These are phyloP conservation scores for Dalechampia spathulata DNA, from an alignment of 441 rosid species.

Conservation along the genomic window DNA sequence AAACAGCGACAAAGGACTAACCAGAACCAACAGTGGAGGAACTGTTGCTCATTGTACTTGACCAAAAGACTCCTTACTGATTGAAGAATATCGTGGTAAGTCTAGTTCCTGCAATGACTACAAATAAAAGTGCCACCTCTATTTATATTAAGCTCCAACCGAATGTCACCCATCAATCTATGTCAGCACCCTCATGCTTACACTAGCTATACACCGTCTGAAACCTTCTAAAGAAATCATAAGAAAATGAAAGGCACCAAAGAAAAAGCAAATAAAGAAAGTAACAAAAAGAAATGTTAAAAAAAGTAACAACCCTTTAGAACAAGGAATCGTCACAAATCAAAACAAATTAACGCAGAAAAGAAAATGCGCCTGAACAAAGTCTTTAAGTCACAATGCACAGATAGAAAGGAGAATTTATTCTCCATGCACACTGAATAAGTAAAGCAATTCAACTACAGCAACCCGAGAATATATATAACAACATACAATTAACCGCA, in stretches of 20 bases:
- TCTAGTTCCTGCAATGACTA: constrained; percentile 31
- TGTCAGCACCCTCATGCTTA: constrained; percentile 20
- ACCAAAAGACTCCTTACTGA: constrained; percentile 94
- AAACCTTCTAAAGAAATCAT: constrained; percentile 20
- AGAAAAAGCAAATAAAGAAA: constrained; percentile 13
- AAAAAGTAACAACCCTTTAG: constrained; percentile 26
- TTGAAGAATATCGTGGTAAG: constrained; percentile 52
- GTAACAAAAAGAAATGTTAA: constrained; percentile 10
- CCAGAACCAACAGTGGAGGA: constrained; percentile 85
- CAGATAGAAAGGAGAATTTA: constrained; percentile 36
- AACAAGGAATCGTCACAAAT: constrained; percentile 27
- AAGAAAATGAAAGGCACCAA: constrained; percentile 32
- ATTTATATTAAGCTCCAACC: constrained; percentile 35
- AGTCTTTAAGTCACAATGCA: constrained; percentile 15
- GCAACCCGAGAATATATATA: constrained; percentile 25
- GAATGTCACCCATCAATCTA: constrained; percentile 20
- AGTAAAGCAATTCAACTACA: constrained; percentile 22
- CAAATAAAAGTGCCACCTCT: constrained; percentile 15
- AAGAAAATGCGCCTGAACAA: constrained; percentile 9
- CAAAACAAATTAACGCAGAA: constrained; percentile 21
- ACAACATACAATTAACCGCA: no score
- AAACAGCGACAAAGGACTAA: constrained; percentile 26
- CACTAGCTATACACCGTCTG: constrained; percentile 16
- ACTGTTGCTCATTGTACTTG: constrained; percentile 85
- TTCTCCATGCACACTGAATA: constrained; percentile 26